phyloP scores from a whole-genome alignment of 2,329 filamentous ascomycete genomes.

The Cladosporium sp. region DNA sequence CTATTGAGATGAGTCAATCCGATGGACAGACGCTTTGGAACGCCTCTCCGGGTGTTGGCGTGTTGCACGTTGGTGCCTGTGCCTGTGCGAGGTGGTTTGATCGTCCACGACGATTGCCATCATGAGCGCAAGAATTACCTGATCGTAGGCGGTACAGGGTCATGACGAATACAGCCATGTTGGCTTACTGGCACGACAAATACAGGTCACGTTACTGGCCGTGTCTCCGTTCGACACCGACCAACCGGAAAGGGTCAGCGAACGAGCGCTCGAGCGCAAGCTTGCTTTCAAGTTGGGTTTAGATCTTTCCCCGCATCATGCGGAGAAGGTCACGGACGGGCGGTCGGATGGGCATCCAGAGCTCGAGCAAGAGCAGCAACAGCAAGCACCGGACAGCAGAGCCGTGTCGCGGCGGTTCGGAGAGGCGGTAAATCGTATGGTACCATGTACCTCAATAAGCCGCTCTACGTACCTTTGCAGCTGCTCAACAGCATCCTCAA shows the following conservation, averaged over 20 bases:
- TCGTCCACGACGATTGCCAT: too few species aligned
- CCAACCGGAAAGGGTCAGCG: not conserved
- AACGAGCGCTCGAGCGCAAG: not conserved
- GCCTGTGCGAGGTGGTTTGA: too few species aligned
- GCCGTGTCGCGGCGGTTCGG: slow-evolving; percentile 1
- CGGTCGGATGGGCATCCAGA: slow-evolving; percentile 7
- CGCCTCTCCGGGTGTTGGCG: too few species aligned
- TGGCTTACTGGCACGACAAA: not conserved
- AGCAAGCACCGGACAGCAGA: not conserved
- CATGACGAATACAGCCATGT: too few species aligned
- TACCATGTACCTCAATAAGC: too few species aligned
- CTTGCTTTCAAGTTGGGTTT: not conserved
- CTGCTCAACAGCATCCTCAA: not conserved
- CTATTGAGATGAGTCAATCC: too few species aligned
- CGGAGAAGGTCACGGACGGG: slow-evolving; percentile 6
- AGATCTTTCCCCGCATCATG: slow-evolving; percentile 9
- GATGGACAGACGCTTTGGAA: too few species aligned
- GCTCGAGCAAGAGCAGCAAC: not conserved
- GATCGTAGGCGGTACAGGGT: too few species aligned
- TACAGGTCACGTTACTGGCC: slow-evolving; percentile 2
- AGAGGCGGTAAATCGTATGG: too few species aligned
- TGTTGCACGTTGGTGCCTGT: too few species aligned
- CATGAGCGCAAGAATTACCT: too few species aligned
- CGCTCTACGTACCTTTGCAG: too few species aligned
- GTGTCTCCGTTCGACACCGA: not conserved